These are phyloP conservation scores for Acacia concinna DNA, from an alignment of 331 rosid species.

Conservation along the genomic window DNA sequence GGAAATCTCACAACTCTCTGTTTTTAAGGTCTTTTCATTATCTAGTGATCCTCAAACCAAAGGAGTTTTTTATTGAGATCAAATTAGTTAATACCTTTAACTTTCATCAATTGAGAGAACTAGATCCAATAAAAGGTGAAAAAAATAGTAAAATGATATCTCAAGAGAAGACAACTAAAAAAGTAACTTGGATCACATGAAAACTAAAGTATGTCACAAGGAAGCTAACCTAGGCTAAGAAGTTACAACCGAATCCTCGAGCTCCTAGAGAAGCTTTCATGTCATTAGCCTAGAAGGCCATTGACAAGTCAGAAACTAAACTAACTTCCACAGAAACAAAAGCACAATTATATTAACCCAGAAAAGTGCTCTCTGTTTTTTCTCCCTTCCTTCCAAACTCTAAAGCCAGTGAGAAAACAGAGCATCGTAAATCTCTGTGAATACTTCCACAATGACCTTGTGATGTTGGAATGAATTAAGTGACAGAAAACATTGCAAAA, in stretches of 20 bases:
- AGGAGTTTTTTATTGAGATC: too few species aligned
- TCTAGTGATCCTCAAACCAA: too few species aligned
- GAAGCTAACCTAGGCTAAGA: conserved; percentile 18
- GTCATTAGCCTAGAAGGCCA: background rate
- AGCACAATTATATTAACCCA: conserved; percentile 30
- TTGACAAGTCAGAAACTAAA: conserved; percentile 28
- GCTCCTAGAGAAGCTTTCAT: too few species aligned
- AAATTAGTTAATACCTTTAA: too few species aligned
- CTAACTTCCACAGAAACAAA: conserved; percentile 19
- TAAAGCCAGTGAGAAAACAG: conserved; percentile 67
- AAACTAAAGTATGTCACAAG: conserved; percentile 44
- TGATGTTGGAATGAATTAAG: conserved; percentile 78
- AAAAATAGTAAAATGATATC: background rate
- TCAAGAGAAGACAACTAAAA: background rate
- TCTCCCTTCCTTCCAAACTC: background rate
- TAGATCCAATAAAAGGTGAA: too few species aligned
- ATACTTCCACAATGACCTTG: conserved; percentile 74
- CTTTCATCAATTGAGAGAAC: too few species aligned
- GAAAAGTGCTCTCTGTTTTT: background rate
- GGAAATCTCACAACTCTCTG: too few species aligned
- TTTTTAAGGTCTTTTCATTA: conserved; percentile 17
- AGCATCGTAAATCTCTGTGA: conserved; percentile 92
- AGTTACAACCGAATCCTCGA: too few species aligned
- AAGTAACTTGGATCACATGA: conserved; percentile 4
- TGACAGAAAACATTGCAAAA: conserved; percentile 82